A percentile compares a stretch with the other conserved stretches of the same genome.
phyloP scores from a whole-genome alignment of 2,329 filamentous ascomycete genomes.

The Penicillium freii region DNA sequence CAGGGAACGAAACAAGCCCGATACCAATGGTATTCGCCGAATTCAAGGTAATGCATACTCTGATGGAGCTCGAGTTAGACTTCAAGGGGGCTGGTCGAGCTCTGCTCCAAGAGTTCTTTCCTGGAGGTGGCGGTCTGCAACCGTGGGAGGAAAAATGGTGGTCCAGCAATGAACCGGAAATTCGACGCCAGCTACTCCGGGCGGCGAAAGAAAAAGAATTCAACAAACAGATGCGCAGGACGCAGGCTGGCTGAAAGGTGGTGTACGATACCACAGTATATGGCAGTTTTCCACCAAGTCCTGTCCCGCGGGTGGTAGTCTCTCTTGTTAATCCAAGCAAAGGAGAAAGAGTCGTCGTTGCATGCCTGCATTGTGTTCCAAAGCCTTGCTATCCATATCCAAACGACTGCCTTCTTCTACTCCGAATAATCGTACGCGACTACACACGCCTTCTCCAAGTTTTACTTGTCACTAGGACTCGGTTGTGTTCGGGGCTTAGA shows the following conservation, averaged over 20 bases:
- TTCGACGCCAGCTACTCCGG: not conserved
- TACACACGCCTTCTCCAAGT: not conserved
- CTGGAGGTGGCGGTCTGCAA: not conserved
- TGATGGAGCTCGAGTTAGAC: slow-evolving; percentile 1
- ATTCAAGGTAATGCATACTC: not conserved
- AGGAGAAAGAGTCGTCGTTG: not conserved
- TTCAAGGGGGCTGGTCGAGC: not conserved
- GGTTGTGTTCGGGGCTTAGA: not conserved
- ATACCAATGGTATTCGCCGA: not conserved
- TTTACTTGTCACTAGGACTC: not conserved
- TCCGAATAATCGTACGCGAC: not conserved
- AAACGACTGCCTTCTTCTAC: not conserved
- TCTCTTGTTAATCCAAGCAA: not conserved
- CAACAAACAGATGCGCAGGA: not conserved
- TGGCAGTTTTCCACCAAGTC: not conserved
- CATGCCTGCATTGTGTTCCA: not conserved
- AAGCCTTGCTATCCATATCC: not conserved
- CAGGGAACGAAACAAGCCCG: not conserved
- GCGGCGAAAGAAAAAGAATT: not conserved
- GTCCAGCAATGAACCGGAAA: not conserved
- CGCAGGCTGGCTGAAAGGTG: not conserved
- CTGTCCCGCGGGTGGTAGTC: not conserved
- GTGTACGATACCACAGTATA: not conserved
- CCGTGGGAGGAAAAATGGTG: slow-evolving; percentile 1
- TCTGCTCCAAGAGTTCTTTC: not conserved